A percentile compares a stretch with the other conserved stretches of the same genome.
These are phyloP conservation scores for Camellia granthamiana DNA, from an alignment of 148 eudicot species.

Conservation along the genomic window DNA sequence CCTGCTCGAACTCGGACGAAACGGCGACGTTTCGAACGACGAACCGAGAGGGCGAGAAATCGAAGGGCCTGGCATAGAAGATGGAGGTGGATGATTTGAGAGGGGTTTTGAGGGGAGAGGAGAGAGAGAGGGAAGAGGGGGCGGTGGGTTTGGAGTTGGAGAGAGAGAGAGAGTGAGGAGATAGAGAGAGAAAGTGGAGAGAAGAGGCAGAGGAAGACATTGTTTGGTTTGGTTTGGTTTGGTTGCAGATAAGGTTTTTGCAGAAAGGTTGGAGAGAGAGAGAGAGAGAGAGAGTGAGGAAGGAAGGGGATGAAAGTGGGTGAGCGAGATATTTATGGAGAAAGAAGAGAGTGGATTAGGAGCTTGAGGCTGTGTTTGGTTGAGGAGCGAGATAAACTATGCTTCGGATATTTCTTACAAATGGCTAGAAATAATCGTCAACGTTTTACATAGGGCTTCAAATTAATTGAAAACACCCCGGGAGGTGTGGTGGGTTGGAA, in stretches of 20 bases:
- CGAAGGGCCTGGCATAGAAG: constrained; percentile 15
- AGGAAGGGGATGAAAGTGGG: background rate
- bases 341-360: too few relatives aligned
- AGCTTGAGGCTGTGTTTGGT: too few relatives aligned
- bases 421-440: too few relatives aligned
- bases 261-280: background rate
- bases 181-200: constrained; percentile 44
- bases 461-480: too few relatives aligned
- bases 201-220: constrained; percentile 52
- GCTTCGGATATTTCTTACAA: too few relatives aligned
- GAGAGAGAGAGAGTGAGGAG: constrained; percentile 36
- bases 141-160: constrained; percentile 24
- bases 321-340: too few relatives aligned
- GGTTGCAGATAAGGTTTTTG: constrained; percentile 28
- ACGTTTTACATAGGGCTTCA: too few relatives aligned
- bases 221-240: background rate
- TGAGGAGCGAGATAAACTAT: too few relatives aligned
- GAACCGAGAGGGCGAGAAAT: constrained; percentile 29
- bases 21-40: constrained; percentile 41
- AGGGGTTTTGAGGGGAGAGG: constrained; percentile 7
- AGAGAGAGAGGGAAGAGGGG: constrained; percentile 11
- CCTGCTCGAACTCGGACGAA: constrained; percentile 55
- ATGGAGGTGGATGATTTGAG: constrained; percentile 13
- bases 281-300: background rate
- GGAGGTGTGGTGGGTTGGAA: too few relatives aligned